phyloP scores from a whole-genome alignment of 2,329 filamentous ascomycete species.

The Tolypocladium cylindrosporum region DNA sequence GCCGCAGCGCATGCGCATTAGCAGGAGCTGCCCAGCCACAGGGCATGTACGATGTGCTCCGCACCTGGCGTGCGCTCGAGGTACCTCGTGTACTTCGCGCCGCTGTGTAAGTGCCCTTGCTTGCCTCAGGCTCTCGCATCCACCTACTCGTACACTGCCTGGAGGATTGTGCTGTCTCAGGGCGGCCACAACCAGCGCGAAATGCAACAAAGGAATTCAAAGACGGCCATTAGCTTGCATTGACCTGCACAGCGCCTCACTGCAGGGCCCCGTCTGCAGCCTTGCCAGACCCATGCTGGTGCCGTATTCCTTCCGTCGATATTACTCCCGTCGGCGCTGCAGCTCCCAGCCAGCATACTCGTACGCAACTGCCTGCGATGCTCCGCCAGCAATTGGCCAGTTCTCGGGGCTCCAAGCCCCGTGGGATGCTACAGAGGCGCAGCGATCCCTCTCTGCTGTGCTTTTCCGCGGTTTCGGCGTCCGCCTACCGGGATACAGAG shows the following conservation, averaged over 20 bases:
- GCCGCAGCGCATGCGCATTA: neutral
- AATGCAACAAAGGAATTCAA: neutral
- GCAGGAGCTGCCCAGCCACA: neutral
- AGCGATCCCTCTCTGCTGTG: neutral
- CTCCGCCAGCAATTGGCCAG: neutral
- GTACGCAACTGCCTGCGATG: neutral
- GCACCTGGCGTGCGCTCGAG: neutral
- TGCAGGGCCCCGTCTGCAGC: neutral
- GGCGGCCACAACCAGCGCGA: neutral
- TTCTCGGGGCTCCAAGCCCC: neutral
- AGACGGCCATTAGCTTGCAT: neutral
- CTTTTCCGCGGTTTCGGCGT: neutral
- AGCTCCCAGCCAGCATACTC: neutral
- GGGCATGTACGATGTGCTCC: neutral
- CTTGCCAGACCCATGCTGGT: neutral
- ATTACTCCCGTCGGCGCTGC: neutral
- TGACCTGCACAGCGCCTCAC: neutral
- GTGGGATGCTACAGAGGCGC: neutral
- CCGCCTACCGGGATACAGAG: neutral
- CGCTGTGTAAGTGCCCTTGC: too few species aligned
- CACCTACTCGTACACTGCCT: neutral
- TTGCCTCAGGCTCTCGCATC: neutral
- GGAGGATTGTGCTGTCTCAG: neutral
- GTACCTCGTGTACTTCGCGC: neutral
- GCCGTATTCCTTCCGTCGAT: neutral